phyloP scores from a whole-genome alignment of 768 basidiomycete genomes.

The Artomyces pyxidatus region DNA sequence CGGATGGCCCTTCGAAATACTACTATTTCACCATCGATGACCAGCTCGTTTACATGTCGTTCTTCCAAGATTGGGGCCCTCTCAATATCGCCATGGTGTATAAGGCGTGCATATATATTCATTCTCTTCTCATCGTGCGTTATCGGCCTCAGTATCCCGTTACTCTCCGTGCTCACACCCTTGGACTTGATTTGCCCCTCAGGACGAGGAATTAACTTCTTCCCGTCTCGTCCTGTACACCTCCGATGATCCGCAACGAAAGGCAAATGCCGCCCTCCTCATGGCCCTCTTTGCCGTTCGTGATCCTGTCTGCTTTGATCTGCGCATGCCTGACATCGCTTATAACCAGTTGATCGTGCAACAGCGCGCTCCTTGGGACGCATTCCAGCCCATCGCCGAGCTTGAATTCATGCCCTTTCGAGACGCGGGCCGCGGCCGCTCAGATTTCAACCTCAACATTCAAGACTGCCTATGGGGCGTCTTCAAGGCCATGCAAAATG shows the following conservation, averaged over 20 bases:
- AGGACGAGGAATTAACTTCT: slow-evolving; percentile 71
- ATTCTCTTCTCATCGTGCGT: slow-evolving; percentile 52
- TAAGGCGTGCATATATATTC: slow-evolving; percentile 86
- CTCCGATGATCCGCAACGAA: slow-evolving; percentile 73
- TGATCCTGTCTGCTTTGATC: slow-evolving; percentile 14
- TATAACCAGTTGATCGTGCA: slow-evolving; percentile 84
- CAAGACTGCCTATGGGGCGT: slow-evolving; percentile 88
- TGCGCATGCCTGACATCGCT: not conserved
- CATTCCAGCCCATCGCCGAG: slow-evolving; percentile 89
- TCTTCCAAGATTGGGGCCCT: slow-evolving; percentile 94
- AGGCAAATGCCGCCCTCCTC: slow-evolving; percentile 91
- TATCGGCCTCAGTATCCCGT: not conserved
- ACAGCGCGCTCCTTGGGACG: slow-evolving; percentile 85
- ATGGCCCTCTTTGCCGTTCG: slow-evolving; percentile 90
- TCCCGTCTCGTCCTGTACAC: slow-evolving; percentile 84
- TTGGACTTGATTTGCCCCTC: slow-evolving; percentile 10
- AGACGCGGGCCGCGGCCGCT: slow-evolving; percentile 87
- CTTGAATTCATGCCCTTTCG: slow-evolving; percentile 93
- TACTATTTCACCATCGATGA: slow-evolving; percentile 94
- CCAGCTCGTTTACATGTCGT: slow-evolving; percentile 85
- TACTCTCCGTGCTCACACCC: not conserved
- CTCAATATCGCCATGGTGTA: slow-evolving; percentile 90
- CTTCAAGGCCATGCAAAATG: slow-evolving; percentile 87
- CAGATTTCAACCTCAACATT: slow-evolving; percentile 89
- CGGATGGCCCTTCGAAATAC: slow-evolving; percentile 69